phyloP scores from a whole-genome alignment of 495 filamentous ascomycete species.

The Aspergillus nidulans region DNA sequence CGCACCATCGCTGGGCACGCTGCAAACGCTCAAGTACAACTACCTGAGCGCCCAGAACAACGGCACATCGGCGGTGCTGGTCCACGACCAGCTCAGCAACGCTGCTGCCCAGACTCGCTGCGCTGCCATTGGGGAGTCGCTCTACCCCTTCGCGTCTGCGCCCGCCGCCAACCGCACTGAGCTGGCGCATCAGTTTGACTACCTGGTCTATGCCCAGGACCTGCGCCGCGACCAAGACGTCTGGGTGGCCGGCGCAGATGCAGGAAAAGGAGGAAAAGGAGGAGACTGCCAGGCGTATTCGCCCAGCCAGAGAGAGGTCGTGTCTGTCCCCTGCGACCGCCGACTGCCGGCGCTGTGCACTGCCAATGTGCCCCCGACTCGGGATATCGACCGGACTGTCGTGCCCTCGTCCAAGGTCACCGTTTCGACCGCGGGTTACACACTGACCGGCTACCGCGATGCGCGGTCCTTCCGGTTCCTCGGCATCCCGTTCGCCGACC shows the following conservation, averaged over 20 bases:
- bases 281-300: constrained; percentile 21
- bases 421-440: constrained; percentile 23
- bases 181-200: constrained; percentile 25
- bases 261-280: no score
- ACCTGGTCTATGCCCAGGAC: constrained; percentile 20
- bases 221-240: constrained; percentile 11
- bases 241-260: constrained; percentile 21
- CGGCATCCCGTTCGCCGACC: constrained; percentile 47
- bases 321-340: constrained; percentile 10
- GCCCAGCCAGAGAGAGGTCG: neutral
- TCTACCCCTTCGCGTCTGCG: constrained; percentile 12
- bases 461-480: constrained; percentile 51
- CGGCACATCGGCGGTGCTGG: constrained; percentile 25
- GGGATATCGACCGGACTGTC: constrained; percentile 15
- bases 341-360: constrained; percentile 25
- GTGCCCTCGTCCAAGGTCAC: constrained; percentile 29
- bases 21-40: constrained; percentile 28
- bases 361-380: constrained; percentile 24
- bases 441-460: constrained; percentile 44
- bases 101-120: constrained; percentile 15
- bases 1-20: constrained; percentile 15
- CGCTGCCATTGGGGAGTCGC: constrained; percentile 22
- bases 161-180: constrained; percentile 17
- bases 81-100: constrained; percentile 14
- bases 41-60: constrained; percentile 28